A percentile compares a stretch with the other conserved stretches of the same genome.
phyloP scores from a whole-genome alignment of 495 filamentous ascomycete genomes.

The Extremus antarcticus region DNA sequence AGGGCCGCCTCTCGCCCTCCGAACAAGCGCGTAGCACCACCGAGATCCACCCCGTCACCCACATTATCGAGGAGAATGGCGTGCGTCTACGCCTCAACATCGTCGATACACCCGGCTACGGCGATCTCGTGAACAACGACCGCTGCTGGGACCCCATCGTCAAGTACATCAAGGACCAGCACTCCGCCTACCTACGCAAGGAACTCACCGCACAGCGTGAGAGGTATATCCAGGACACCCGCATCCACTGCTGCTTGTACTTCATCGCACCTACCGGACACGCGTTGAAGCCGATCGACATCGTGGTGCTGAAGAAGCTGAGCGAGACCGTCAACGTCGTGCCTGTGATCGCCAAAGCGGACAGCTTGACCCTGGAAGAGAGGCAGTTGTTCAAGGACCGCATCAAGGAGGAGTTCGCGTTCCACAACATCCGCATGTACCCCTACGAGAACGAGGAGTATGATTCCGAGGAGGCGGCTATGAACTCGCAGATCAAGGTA shows the following conservation, averaged over 20 bases:
- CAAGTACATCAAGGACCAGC: conserved; percentile 99
- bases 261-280: conserved; percentile 99
- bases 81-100: conserved; percentile 70
- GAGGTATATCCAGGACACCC: conserved; percentile 96
- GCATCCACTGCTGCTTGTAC: conserved; percentile 98
- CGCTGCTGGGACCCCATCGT: conserved; percentile 91
- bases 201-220: conserved; percentile 99
- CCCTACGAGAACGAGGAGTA: conserved; percentile 99
- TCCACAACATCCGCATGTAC: conserved; percentile 99
- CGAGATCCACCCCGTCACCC: conserved; percentile 93
- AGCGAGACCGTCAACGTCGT: conserved; percentile 99
- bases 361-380: conserved; percentile 93
- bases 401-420: conserved; percentile 98
- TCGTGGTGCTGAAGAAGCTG: conserved; percentile 97
- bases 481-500: conserved; percentile 95
- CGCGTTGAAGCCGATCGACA: conserved; percentile 97
- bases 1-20: conserved; percentile 82
- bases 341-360: conserved; percentile 96
- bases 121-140: conserved; percentile 74
- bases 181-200: conserved; percentile 98
- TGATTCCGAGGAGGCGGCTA: conserved; percentile 86
- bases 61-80: conserved; percentile 97
- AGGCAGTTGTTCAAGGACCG: conserved; percentile 89
- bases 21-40: conserved; percentile 91
- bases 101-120: conserved; percentile 70